Conservation (phyloP, 1,284 basidiomycete genomes). For the Puccinia triticina region DNA sequence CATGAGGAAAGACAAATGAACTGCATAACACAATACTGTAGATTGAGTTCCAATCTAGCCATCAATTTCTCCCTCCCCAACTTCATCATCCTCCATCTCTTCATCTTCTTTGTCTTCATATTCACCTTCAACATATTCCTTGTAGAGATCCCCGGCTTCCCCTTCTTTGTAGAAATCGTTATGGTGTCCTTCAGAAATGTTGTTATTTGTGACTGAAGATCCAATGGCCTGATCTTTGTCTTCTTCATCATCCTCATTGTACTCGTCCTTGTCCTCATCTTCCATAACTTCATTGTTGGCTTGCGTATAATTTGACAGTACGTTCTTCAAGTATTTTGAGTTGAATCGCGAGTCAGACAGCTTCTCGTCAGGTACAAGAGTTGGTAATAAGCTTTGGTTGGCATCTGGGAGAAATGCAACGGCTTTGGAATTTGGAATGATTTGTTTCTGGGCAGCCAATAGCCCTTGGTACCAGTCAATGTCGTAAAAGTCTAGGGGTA, state of each 20-base stretch:
- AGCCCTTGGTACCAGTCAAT: neutral
- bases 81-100: neutral
- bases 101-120: neutral
- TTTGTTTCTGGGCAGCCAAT: neutral
- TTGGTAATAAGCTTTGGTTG: neutral
- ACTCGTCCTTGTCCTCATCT: too few relatives aligned
- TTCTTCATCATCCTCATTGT: too few relatives aligned
- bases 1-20: too few relatives aligned
- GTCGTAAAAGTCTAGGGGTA: constrained; percentile 20
- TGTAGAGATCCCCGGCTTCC: neutral
- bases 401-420: constrained; percentile 31
- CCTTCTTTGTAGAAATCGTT: neutral
- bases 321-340: constrained; percentile 9
- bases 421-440: neutral
- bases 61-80: too few relatives aligned
- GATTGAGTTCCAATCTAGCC: too few relatives aligned
- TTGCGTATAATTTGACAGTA: neutral
- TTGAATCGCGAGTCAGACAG: constrained; percentile 20
- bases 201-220: neutral
- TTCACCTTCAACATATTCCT: neutral
- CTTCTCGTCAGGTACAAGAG: constrained; percentile 5
- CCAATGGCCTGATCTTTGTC: neutral
- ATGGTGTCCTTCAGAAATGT: neutral
- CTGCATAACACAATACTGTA: too few relatives aligned
- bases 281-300: neutral